Percentiles rank a stretch among this genome's conserved stretches.
phyloP scores from a whole-genome alignment of 257 asterid species.

The Jasminum sambac region DNA sequence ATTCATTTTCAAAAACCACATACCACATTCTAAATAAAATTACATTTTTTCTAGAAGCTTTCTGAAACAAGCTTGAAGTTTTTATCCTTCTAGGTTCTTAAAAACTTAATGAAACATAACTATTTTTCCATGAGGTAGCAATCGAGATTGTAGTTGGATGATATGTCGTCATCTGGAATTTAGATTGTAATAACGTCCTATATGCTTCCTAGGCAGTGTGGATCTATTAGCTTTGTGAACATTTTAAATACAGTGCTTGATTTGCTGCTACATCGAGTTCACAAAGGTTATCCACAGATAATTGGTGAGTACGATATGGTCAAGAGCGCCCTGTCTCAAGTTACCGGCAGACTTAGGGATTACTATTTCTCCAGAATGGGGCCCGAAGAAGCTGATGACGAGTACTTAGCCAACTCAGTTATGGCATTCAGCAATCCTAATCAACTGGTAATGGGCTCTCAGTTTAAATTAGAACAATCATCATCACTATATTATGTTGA shows the following conservation, averaged over 20 bases:
- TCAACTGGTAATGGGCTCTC: conserved; percentile 7
- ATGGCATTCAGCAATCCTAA: conserved; percentile 3
- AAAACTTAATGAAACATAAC: neutral
- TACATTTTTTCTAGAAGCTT: too few relatives aligned
- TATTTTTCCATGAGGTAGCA: neutral
- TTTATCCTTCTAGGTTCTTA: neutral
- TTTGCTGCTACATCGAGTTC: conserved; percentile 10
- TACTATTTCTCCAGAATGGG: conserved; percentile 34
- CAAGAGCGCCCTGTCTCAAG: conserved; percentile 51
- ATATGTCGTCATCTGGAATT: conserved; percentile 8
- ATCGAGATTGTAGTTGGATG: neutral
- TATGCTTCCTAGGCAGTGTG: too few relatives aligned
- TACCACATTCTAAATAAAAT: too few relatives aligned
- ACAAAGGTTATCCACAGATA: conserved; percentile 36
- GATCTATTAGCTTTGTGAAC: neutral
- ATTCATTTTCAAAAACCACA: too few relatives aligned
- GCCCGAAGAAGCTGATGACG: conserved; percentile 30
- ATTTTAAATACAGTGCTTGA: neutral
- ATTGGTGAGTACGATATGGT: conserved; percentile 51
- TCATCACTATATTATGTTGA: conserved; percentile 19
- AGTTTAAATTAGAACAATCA: conserved; percentile 13
- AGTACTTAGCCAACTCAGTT: neutral
- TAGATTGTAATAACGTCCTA: neutral
- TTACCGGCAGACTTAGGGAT: conserved; percentile 58
- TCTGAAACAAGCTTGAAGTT: neutral